These are phyloP conservation scores for Colletotrichum incanum DNA, from an alignment of 2,329 filamentous ascomycete species.

Conservation along the genomic window DNA sequence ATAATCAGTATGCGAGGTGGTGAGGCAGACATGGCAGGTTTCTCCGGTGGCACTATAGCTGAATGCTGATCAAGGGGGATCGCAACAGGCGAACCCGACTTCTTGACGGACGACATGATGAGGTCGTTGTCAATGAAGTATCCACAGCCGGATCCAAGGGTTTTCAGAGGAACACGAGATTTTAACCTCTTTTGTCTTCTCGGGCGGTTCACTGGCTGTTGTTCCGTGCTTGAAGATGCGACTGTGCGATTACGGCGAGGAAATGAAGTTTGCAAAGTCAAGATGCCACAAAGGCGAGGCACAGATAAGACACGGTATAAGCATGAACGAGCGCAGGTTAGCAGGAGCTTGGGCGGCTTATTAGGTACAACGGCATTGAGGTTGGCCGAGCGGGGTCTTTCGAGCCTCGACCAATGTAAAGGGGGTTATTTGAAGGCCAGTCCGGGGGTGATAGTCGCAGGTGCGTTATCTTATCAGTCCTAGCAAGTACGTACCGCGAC, in stretches of 20 bases:
- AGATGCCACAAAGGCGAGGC: neutral
- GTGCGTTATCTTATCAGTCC: neutral
- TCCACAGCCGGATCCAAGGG: neutral
- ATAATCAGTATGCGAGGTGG: slow-evolving; percentile 83
- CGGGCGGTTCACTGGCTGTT: neutral
- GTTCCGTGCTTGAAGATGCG: neutral
- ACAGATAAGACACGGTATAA: neutral
- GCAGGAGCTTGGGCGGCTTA: neutral
- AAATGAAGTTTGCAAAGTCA: neutral
- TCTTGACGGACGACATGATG: slow-evolving; percentile 39
- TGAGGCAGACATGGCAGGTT: slow-evolving; percentile 61
- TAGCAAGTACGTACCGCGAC: neutral
- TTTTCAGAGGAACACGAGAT: neutral
- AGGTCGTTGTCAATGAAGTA: slow-evolving; percentile 9
- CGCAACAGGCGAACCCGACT: slow-evolving; percentile 34
- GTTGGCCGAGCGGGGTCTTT: neutral
- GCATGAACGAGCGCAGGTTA: neutral
- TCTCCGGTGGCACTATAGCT: slow-evolving; percentile 54
- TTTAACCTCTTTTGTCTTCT: neutral
- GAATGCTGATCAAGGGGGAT: slow-evolving; percentile 43
- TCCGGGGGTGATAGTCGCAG: neutral
- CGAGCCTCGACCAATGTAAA: neutral
- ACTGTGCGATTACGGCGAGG: neutral
- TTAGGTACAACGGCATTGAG: neutral
- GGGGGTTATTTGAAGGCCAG: neutral